These are phyloP conservation scores for Fusarium begoniae DNA, from an alignment of 2,329 filamentous ascomycete genomes.

Conservation along the genomic window DNA sequence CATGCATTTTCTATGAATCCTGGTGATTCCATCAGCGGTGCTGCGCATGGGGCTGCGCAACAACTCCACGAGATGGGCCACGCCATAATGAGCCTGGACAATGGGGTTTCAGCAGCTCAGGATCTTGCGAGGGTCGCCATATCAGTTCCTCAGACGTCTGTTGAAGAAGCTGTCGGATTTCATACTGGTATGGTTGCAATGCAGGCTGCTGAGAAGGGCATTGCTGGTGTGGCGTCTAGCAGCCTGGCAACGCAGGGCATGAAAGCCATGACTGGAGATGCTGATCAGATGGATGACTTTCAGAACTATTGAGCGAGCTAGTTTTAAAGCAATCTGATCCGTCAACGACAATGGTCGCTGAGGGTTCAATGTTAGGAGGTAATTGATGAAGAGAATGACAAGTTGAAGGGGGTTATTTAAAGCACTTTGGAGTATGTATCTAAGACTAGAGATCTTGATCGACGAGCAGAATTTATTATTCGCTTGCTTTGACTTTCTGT, in stretches of 20 bases:
- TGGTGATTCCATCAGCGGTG: not conserved
- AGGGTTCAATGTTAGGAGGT: not conserved
- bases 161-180: not conserved
- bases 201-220: not conserved
- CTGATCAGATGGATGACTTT: not conserved
- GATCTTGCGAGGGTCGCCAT: not conserved
- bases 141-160: not conserved
- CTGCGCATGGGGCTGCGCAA: not conserved
- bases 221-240: not conserved
- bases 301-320: not conserved
- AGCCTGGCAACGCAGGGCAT: not conserved
- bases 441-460: not conserved
- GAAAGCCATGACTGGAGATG: not conserved
- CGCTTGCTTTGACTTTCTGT: not conserved
- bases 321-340: not conserved
- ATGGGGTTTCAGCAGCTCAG: not conserved
- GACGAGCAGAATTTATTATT: too few species aligned
- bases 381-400: not conserved
- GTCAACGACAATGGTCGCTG: not conserved
- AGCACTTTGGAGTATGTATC: not conserved
- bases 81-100: not conserved
- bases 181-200: not conserved
- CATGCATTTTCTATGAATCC: not conserved
- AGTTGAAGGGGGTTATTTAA: not conserved
- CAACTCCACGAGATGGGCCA: not conserved